Conservation (phyloP, 1,139 yeast species). For the Casaregolazyma lundiana region DNA sequence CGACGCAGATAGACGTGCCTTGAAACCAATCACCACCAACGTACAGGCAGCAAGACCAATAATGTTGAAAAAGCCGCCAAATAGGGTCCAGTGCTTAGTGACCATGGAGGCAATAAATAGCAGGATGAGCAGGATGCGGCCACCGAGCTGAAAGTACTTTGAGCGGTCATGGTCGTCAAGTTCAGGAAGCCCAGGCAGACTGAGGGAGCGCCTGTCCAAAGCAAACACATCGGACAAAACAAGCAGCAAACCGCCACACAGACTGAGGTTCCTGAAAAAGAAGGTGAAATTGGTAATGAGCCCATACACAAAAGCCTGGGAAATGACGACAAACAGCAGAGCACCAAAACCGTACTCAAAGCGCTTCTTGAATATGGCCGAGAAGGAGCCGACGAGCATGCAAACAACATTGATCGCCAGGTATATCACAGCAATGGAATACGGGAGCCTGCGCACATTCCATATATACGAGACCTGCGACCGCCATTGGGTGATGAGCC, state of each 20-base stretch:
- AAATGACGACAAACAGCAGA: conserved; percentile 64
- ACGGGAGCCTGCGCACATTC: conserved; percentile 75
- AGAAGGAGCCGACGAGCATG: conserved; percentile 70
- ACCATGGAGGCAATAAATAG: conserved; percentile 84
- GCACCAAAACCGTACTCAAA: conserved; percentile 70
- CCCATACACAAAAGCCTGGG: conserved; percentile 90
- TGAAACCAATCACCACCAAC: conserved; percentile 87
- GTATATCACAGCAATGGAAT: conserved; percentile 69
- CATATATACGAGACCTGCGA: conserved; percentile 86
- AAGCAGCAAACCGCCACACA: conserved; percentile 86
- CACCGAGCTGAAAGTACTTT: conserved; percentile 82
- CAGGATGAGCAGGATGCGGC: conserved; percentile 79
- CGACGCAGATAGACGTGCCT: conserved; percentile 86
- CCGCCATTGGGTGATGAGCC: conserved; percentile 84
- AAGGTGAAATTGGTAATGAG: conserved; percentile 76
- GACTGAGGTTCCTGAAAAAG: conserved; percentile 80
- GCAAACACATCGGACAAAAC: conserved; percentile 89
- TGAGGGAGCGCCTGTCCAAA: conserved; percentile 61
- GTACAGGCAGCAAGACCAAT: conserved; percentile 69
- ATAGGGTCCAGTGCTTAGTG: conserved; percentile 67
- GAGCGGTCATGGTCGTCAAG: conserved; percentile 77
- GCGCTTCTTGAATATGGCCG: conserved; percentile 66
- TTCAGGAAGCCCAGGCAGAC: conserved; percentile 90
- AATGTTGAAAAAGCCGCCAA: conserved; percentile 60
- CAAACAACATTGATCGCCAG: conserved; percentile 58